A percentile compares a stretch with the other conserved stretches of the same genome.
These are phyloP conservation scores for Pneumocystis oryctolagi DNA, from an alignment of 1,139 yeast species.

Conservation along the genomic window DNA sequence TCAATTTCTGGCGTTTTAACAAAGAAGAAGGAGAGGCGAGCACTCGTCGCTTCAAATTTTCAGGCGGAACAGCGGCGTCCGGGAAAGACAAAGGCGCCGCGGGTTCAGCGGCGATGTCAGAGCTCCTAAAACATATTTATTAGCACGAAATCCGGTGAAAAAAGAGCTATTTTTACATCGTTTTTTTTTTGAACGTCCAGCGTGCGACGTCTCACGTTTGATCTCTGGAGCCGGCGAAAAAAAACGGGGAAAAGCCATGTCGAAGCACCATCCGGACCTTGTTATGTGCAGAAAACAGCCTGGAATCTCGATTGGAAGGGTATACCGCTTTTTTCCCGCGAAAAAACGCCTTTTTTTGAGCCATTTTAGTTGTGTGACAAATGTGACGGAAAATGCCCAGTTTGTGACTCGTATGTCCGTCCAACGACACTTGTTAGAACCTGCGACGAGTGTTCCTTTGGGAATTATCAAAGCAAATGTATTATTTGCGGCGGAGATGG, in stretches of 20 bases:
- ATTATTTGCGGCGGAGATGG: constrained; percentile 53
- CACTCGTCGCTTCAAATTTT: neutral
- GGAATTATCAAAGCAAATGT: constrained; percentile 50
- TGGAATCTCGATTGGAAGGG: constrained; percentile 48
- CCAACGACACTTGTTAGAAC: constrained; percentile 58
- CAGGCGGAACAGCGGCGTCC: neutral
- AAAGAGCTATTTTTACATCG: neutral
- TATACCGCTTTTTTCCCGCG: neutral
- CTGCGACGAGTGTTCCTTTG: constrained; percentile 77
- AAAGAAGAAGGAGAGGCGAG: neutral
- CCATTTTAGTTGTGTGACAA: constrained; percentile 45
- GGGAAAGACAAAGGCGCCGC: neutral
- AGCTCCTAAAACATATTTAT: neutral
- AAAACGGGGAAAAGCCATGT: constrained; percentile 34
- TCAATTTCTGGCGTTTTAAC: neutral
- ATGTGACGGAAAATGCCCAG: constrained; percentile 88
- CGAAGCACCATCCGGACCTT: constrained; percentile 79
- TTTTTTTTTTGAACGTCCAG: neutral
- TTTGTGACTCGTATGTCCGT: constrained; percentile 75
- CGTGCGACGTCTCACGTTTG: neutral
- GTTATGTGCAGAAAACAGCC: constrained; percentile 78
- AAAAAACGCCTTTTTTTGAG: constrained; percentile 2
- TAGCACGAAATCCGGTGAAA: neutral
- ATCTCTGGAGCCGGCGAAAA: neutral
- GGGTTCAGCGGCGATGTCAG: neutral